Base-by-base conservation (phyloP, 1,284 basidiomycete species). In the Malassezia brasiliensis region DNA sequence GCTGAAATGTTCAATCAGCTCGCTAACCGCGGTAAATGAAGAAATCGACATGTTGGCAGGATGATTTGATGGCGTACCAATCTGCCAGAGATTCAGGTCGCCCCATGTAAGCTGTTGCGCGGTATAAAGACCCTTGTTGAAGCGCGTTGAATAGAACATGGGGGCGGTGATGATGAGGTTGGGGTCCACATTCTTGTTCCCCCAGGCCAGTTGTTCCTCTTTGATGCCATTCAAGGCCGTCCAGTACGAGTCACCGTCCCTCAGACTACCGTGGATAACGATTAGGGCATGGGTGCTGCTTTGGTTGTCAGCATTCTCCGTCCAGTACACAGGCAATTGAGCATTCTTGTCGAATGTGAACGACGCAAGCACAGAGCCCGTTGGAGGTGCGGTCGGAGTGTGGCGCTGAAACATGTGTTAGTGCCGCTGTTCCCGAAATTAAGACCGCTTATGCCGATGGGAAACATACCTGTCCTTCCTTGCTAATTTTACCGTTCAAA, bases 131-230 rank as follows among this genome's bases (percentile, higher is more conserved):
- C 51, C 49, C 1, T 12, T 10, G 25, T 68, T 61, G n/a, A 56
- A 50, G 2, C 30, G 3, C 6, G 60, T 62, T 5, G 65, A 69
- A 51, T 65, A 68, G 50, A 69, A 69, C 28, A 59, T 50, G 0
- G 67, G 67, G 1, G 67, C 66, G 2, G 66, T 56, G 19, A 63
- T 61, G 47, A 70, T 64, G 7, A 56, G 47, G 36, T 68, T 60
- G 14, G 38, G 30, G 9, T 36, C 22, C 0, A 64, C 65, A 55
- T 3, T 52, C 51, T 17, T 51, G 17, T 11, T 35, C 11, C 12
- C 46, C 50, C 40, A 53, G 55, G 9, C 51, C 37, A 31, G 56
- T 60, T 40, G 47, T 32, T 37, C 58, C 48, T 42, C 44, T 59
- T 35, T 51, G 48, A 47, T 28, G 9, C 55, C 65, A 56, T 67